Conservation (phyloP, 805 yeast genomes). For the Dipodascus geniculatus region DNA sequence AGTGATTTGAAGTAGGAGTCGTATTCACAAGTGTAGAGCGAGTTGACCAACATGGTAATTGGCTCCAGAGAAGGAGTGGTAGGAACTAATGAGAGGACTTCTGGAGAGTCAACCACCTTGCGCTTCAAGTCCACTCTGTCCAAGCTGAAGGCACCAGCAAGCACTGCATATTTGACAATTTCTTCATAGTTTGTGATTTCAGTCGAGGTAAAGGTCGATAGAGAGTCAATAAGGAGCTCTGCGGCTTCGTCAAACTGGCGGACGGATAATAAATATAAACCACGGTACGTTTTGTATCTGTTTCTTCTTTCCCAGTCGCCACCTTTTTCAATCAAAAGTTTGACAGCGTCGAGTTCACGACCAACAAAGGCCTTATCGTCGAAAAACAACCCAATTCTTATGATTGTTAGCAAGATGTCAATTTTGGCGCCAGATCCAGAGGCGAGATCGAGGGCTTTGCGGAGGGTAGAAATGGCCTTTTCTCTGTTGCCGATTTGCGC, state of each 20-base stretch:
- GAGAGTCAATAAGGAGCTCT: conserved; percentile 70
- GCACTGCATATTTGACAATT: conserved; percentile 76
- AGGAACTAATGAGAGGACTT: conserved; percentile 68
- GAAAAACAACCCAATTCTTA: conserved; percentile 83
- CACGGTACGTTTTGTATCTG: conserved; percentile 82
- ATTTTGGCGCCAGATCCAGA: conserved; percentile 86
- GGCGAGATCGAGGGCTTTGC: conserved; percentile 64
- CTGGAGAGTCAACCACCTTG: conserved; percentile 88
- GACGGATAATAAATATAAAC: conserved; percentile 71
- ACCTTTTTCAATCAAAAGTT: conserved; percentile 78
- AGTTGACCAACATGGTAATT: conserved; percentile 68
- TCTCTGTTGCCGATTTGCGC: conserved; percentile 71
- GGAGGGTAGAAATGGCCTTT: conserved; percentile 54
- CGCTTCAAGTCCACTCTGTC: conserved; percentile 75
- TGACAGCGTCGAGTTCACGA: conserved; percentile 61
- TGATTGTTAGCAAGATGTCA: conserved; percentile 69
- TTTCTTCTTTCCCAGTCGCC: conserved; percentile 99
- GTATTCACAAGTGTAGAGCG: conserved; percentile 84
- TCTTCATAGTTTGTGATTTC: conserved; percentile 84
- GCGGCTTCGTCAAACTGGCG: conserved; percentile 84
- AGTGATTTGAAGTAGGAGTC: conserved; percentile 64
- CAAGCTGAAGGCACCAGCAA: conserved; percentile 76
- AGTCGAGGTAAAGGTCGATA: conserved; percentile 90
- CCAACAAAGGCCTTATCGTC: conserved; percentile 62
- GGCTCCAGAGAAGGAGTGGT: conserved; percentile 65